Percentiles rank a stretch among this genome's conserved stretches.
These are phyloP conservation scores for Arctostaphylos glauca DNA, from an alignment of 148 eudicot genomes.

Conservation along the genomic window DNA sequence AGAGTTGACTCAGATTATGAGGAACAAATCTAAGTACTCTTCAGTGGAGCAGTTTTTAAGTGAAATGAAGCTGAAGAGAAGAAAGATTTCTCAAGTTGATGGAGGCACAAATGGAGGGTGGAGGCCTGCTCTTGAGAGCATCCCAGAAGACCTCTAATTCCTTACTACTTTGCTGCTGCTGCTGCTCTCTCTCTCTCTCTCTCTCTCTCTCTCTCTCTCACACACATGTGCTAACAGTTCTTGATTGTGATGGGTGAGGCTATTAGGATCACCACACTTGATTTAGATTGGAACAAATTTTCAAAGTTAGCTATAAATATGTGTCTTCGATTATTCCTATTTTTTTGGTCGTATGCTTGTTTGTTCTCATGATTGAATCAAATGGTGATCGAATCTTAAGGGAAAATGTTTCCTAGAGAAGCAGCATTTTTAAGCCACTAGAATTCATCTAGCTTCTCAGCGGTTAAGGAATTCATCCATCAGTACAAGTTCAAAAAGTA, in stretches of 20 bases:
- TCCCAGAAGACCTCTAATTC: constrained; percentile 3
- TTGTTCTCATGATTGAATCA: too few relatives aligned
- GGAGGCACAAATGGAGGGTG: background rate
- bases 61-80: constrained; percentile 1
- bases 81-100: background rate
- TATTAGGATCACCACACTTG: background rate
- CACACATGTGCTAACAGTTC: background rate
- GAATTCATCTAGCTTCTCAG: too few relatives aligned
- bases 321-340: background rate
- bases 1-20: constrained; percentile 15
- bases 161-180: too few relatives aligned
- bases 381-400: too few relatives aligned
- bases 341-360: too few relatives aligned
- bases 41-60: constrained; percentile 12
- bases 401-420: too few relatives aligned
- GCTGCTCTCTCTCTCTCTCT: background rate
- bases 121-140: constrained; percentile 17
- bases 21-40: background rate
- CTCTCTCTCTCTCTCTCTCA: background rate
- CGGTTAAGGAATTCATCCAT: too few relatives aligned
- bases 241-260: background rate
- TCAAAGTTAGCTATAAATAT: background rate
- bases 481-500: too few relatives aligned
- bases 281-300: background rate
- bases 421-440: too few relatives aligned